Percentiles rank a stretch among this genome's conserved stretches.
phyloP scores from a whole-genome alignment of 768 basidiomycete species.

The Brasilioporus rufonigricans region DNA sequence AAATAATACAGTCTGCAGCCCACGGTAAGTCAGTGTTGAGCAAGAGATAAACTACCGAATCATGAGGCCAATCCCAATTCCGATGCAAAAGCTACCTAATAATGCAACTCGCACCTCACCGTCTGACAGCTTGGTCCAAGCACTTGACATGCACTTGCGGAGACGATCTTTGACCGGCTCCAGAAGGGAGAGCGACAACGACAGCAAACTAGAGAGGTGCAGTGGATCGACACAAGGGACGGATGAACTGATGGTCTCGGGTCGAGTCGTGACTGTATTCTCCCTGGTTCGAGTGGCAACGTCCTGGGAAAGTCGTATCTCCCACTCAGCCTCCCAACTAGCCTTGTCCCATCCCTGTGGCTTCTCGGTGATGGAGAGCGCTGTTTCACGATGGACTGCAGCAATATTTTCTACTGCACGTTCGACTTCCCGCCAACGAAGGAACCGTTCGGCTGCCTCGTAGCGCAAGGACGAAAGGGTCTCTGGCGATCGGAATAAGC shows the following conservation, averaged over 20 bases:
- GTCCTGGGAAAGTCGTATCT: conserved; percentile 55
- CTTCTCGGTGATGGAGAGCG: conserved; percentile 20
- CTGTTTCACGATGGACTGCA: conserved; percentile 27
- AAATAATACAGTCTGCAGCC: background rate
- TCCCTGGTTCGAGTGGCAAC: conserved; percentile 52
- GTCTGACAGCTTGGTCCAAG: conserved; percentile 25
- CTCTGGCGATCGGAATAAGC: conserved; percentile 65
- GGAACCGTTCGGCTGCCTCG: conserved; percentile 68
- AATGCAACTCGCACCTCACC: conserved; percentile 34
- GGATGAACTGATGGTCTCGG: conserved; percentile 14
- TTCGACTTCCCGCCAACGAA: conserved; percentile 72
- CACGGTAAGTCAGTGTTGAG: background rate
- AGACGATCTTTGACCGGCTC: conserved; percentile 40
- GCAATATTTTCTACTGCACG: conserved; percentile 48
- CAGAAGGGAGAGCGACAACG: conserved; percentile 61
- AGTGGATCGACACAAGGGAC: conserved; percentile 56
- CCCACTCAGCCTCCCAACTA: conserved; percentile 69
- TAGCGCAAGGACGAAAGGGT: conserved; percentile 53
- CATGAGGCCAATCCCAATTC: conserved; percentile 43
- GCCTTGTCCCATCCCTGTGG: conserved; percentile 53
- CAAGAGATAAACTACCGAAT: conserved; percentile 20
- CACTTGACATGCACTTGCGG: conserved; percentile 19
- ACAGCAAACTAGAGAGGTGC: conserved; percentile 60
- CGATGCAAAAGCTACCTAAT: conserved; percentile 43
- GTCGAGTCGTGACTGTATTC: conserved; percentile 27